Conservation (phyloP, 768 basidiomycete species). For the Peribolospora baueri region DNA sequence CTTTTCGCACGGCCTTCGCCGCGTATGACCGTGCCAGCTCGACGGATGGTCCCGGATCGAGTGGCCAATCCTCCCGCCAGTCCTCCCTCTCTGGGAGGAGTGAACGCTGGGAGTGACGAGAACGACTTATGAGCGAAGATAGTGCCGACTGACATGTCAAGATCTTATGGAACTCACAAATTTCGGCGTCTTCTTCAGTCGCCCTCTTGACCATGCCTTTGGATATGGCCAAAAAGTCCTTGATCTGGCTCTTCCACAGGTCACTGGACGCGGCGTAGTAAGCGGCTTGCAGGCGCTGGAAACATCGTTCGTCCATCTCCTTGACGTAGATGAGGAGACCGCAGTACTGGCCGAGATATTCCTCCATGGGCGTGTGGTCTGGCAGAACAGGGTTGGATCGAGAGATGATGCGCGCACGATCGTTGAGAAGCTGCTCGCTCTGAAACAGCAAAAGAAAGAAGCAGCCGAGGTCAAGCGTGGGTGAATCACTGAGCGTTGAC, state of each 20-base stretch:
- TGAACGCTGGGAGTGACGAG: not conserved
- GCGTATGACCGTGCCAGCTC: conserved; percentile 65
- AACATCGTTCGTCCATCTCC: conserved; percentile 79
- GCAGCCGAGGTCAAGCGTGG: not conserved
- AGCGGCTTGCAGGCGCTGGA: conserved; percentile 66
- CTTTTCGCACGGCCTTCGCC: conserved; percentile 21
- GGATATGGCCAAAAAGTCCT: conserved; percentile 38
- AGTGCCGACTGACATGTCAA: not conserved
- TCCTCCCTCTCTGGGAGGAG: not conserved
- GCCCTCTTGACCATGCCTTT: conserved; percentile 37
- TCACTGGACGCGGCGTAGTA: conserved; percentile 74
- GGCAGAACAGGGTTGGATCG: conserved; percentile 16
- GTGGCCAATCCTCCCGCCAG: not conserved
- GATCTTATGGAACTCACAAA: conserved; percentile 26
- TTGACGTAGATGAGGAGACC: conserved; percentile 78
- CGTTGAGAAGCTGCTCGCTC: conserved; percentile 44
- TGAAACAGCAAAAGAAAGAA: conserved; percentile 14
- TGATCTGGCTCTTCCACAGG: conserved; percentile 59
- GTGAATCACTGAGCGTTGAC: not conserved
- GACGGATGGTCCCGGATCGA: conserved; percentile 29
- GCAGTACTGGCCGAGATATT: conserved; percentile 62
- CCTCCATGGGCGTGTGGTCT: conserved; percentile 46
- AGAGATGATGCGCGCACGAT: conserved; percentile 13
- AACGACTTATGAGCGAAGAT: not conserved
- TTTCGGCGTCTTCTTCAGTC: conserved; percentile 47